Base-by-base conservation (phyloP, 148 eudicot genomes). In the Cornus suecica region DNA sequence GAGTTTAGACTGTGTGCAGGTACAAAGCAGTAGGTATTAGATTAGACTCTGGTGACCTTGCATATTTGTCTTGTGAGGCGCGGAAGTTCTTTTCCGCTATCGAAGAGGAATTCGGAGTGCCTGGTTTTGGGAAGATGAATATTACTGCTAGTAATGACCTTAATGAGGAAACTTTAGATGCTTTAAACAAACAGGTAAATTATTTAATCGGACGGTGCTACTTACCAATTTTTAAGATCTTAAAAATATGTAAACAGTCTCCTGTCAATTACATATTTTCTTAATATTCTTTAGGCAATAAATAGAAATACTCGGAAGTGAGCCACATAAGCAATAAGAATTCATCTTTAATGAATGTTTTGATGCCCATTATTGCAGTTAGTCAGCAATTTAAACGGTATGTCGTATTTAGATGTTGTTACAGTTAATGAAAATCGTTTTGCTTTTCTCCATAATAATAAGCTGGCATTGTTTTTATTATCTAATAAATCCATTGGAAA, bases 141-240 rank as follows among this genome's bases (percentile, higher is more conserved):
- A 89, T 95, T 71, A 90, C 97, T 51, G 99, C 99, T 70, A 95
- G 97, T 83, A 92, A 95, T 84, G 99, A 95, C 71, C 97, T 92
- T 78, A 92, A 92, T 83, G 97, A 95, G 81, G 99, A 92, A 86
- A 95, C 99, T 22, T 76, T 92, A 80, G 99, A 92, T 87, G 97
- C 94, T 79, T 79, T 95, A 73, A 95, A 95, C 80, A 95, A 95
- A 85, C 99, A 94, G 96, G 97, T 90, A 77, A 86, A 54, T 23
- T 41, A 25, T 73, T 18, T 29, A 23, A 48, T 15, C 24, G 23
- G 45, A 69, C 8, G 72, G 58, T 69, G 27, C 58, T n/a, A 58
- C 24, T 20, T 8, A 58, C 18, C 62, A 58, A n/a, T 58, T n/a
- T 20, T 58, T 58, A 3, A 48, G 3, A 48, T 48, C 54, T 48